A percentile compares a stretch with the other conserved stretches of the same genome.
These are phyloP conservation scores for Picochlorum sp. DNA, from an alignment of 139 green algal species.

Conservation along the genomic window DNA sequence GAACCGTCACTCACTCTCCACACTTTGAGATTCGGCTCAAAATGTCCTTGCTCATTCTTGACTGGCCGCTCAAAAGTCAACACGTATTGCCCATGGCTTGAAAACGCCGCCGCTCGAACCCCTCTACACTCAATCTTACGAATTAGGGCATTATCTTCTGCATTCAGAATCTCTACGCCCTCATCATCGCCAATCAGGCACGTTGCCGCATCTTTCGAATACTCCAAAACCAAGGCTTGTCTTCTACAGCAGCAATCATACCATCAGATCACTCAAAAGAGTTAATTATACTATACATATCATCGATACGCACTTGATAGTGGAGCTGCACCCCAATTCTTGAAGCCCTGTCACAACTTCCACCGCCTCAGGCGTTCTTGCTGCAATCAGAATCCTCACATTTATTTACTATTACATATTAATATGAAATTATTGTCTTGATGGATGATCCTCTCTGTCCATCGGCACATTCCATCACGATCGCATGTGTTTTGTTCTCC, in stretches of 20 bases:
- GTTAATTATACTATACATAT: background rate
- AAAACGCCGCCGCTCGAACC: constrained; percentile 36
- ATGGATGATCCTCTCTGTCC: background rate
- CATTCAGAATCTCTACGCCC: constrained; percentile 24
- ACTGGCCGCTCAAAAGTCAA: constrained; percentile 48
- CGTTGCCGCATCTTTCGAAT: constrained; percentile 24
- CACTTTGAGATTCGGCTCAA: constrained; percentile 32
- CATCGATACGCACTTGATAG: background rate
- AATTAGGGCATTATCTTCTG: constrained; percentile 2
- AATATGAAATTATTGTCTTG: too few species aligned
- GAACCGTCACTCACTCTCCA: constrained; percentile 39
- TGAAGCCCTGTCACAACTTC: background rate
- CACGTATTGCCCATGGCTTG: constrained; percentile 36
- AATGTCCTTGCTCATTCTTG: constrained; percentile 35
- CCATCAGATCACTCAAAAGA: background rate
- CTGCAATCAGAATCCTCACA: constrained; percentile 11
- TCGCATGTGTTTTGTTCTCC: background rate
- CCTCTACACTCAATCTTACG: constrained; percentile 17
- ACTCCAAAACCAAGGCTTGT: constrained; percentile 14
- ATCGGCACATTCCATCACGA: background rate
- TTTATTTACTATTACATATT: background rate
- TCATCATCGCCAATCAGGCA: constrained; percentile 17
- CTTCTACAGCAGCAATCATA: constrained; percentile 17
- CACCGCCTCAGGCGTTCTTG: constrained; percentile 17
- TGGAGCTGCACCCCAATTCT: background rate